Conservation (phyloP, 345 rosid genomes). For the Eucalyptus sp. region DNA sequence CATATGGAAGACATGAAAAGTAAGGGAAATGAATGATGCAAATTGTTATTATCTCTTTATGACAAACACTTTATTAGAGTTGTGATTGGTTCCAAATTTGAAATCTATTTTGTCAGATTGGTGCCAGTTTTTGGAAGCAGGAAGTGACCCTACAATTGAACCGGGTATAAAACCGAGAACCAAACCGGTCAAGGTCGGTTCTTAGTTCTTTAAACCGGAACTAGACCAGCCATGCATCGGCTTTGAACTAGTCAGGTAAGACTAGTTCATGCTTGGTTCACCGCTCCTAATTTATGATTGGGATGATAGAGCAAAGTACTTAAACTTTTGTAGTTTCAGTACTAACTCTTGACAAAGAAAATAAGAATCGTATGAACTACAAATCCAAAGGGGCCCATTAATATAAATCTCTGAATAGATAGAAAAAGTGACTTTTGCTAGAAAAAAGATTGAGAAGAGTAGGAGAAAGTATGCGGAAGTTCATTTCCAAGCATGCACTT, state of each 20-base stretch:
- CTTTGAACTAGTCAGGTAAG: neutral
- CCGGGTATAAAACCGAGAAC: no score
- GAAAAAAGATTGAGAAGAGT: neutral
- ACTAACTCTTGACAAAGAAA: neutral
- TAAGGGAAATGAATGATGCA: no score
- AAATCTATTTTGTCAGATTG: fast-evolving
- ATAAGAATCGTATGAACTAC: neutral
- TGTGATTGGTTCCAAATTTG: no score
- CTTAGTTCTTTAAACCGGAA: neutral
- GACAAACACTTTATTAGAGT: neutral
- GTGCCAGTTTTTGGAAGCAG: neutral
- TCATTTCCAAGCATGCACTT: neutral
- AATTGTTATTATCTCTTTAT: no score
- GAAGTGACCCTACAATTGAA: neutral
- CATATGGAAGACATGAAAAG: neutral
- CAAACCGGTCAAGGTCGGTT: fast-evolving
- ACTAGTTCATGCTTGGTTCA: fast-evolving
- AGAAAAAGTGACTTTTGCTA: neutral
- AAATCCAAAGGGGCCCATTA: neutral
- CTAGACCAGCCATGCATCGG: neutral
- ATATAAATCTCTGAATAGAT: neutral
- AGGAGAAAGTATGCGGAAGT: neutral
- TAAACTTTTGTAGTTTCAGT: neutral
- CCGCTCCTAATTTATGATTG: neutral
- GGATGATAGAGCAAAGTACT: neutral